phyloP scores from a whole-genome alignment of 108 stramenopile genomes.

The Fragilaria crotonensis region DNA sequence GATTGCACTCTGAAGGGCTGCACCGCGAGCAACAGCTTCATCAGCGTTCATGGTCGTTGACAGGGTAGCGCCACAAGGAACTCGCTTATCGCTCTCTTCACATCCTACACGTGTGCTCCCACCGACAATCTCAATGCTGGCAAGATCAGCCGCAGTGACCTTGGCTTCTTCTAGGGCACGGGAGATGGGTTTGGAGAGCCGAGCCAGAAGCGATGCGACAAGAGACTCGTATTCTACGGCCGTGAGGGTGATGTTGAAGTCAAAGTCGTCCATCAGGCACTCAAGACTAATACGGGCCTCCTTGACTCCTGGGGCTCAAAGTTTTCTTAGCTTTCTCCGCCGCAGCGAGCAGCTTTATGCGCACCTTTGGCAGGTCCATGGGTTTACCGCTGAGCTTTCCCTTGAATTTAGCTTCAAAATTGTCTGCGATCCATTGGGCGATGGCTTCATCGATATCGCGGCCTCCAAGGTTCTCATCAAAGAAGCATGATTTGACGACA shows the following conservation, averaged over 20 bases:
- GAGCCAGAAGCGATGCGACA: constrained; percentile 67
- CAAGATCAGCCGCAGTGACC: constrained; percentile 59
- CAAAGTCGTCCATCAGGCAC: constrained; percentile 90
- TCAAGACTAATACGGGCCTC: constrained; percentile 91
- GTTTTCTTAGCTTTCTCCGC: constrained; percentile 99
- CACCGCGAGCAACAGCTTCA: constrained; percentile 94
- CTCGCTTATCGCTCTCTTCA: constrained; percentile 86
- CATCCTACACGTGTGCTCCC: constrained; percentile 87
- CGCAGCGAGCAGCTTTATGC: constrained; percentile 87
- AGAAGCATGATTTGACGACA: constrained; percentile 71
- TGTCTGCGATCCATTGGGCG: constrained; percentile 82
- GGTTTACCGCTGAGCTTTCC: constrained; percentile 72
- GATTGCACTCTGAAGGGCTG: constrained; percentile 95
- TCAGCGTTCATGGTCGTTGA: constrained; percentile 98
- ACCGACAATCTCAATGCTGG: constrained; percentile 91
- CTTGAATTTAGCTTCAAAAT: constrained; percentile 86
- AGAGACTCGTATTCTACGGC: constrained; percentile 82
- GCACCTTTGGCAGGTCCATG: constrained; percentile 72
- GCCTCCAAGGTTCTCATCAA: constrained; percentile 85
- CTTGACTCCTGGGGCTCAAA: constrained; percentile 93
- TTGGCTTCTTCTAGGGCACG: constrained; percentile 80
- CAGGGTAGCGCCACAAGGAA: constrained; percentile 59
- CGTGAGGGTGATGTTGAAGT: constrained; percentile 78
- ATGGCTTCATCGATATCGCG: constrained; percentile 88
- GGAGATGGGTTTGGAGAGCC: constrained; percentile 78